Percentiles rank a stretch among this genome's conserved stretches.
Evolutionary conservation across 352 stramenopile species (phyloP).

Genomic region (Phytophthora kernoviae): DNA sequence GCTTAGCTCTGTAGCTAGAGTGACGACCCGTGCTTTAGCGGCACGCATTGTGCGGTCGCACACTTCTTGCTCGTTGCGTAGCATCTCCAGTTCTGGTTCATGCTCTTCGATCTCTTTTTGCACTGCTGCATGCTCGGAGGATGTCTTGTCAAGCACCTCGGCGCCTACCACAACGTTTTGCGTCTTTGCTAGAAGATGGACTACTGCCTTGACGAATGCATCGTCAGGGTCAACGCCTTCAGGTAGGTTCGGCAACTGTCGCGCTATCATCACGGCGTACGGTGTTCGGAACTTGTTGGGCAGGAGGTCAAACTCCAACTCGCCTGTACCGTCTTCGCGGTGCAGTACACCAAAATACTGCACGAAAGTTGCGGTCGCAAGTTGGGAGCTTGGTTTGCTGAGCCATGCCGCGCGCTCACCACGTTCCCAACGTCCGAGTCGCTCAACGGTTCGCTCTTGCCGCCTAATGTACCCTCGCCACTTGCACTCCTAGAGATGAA

Average conservation of each 20-base stretch:
- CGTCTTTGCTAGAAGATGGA: conserved; percentile 76
- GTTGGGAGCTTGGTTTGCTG: conserved; percentile 67
- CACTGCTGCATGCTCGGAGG: conserved; percentile 41
- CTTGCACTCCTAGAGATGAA: conserved; percentile 42
- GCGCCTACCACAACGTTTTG: conserved; percentile 74
- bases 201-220: conserved; percentile 71
- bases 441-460: conserved; percentile 58
- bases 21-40: conserved; percentile 28
- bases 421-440: conserved; percentile 62
- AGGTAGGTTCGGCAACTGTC: conserved; percentile 71
- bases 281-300: conserved; percentile 68
- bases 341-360: conserved; percentile 62
- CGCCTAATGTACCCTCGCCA: conserved; percentile 16
- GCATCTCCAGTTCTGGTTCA: conserved; percentile 37
- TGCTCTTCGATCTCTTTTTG: conserved; percentile 29
- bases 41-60: conserved; percentile 49
- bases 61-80: conserved; percentile 60
- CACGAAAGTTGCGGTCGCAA: conserved; percentile 77
- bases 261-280: conserved; percentile 82
- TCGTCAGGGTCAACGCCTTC: conserved; percentile 70
- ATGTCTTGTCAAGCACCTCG: conserved; percentile 64
- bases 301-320: conserved; percentile 73
- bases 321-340: conserved; percentile 38
- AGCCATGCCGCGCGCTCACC: conserved; percentile 73
- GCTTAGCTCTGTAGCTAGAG: conserved; percentile 44